phyloP scores from a whole-genome alignment of 2,329 filamentous ascomycete species.

The Fusarium fujikuroi region DNA sequence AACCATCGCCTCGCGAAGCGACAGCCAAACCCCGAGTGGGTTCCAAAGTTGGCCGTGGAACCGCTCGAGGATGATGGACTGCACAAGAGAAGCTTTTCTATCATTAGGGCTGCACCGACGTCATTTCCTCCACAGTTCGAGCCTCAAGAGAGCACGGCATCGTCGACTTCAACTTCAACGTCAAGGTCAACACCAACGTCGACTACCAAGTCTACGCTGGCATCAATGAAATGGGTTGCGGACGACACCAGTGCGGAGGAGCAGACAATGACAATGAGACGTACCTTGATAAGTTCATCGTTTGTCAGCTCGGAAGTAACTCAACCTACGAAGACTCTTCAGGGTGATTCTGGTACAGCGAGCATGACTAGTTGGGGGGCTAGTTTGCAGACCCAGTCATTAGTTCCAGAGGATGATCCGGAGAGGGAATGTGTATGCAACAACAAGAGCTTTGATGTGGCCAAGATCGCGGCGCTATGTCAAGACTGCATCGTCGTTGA shows the following conservation, averaged over 20 bases:
- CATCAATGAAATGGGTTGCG: constrained; percentile 1
- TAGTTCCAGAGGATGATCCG: constrained; percentile 36
- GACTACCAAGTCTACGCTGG: not conserved
- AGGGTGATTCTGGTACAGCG: not conserved
- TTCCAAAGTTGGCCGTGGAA: constrained; percentile 38
- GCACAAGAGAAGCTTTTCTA: constrained; percentile 43
- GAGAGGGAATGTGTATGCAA: constrained; percentile 53
- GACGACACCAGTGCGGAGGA: constrained; percentile 14
- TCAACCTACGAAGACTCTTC: constrained; percentile 1
- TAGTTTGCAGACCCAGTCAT: constrained; percentile 27
- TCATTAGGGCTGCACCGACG: constrained; percentile 48
- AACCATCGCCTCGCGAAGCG: constrained; percentile 45
- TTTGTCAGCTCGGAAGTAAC: constrained; percentile 8
- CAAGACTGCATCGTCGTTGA: constrained; percentile 51
- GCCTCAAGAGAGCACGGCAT: constrained; percentile 13
- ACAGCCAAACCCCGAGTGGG: constrained; percentile 29
- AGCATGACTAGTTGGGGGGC: constrained; percentile 11
- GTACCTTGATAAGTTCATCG: constrained; percentile 8
- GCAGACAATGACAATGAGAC: not conserved
- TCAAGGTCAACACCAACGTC: constrained; percentile 7
- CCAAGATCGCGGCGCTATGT: constrained; percentile 51
- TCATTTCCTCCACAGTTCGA: constrained; percentile 41
- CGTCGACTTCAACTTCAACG: constrained; percentile 5
- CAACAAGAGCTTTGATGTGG: constrained; percentile 55
- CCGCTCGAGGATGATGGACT: constrained; percentile 16